These are phyloP conservation scores for Diophrys appendiculata DNA, from an alignment of 73 alveolate species.

Conservation along the genomic window DNA sequence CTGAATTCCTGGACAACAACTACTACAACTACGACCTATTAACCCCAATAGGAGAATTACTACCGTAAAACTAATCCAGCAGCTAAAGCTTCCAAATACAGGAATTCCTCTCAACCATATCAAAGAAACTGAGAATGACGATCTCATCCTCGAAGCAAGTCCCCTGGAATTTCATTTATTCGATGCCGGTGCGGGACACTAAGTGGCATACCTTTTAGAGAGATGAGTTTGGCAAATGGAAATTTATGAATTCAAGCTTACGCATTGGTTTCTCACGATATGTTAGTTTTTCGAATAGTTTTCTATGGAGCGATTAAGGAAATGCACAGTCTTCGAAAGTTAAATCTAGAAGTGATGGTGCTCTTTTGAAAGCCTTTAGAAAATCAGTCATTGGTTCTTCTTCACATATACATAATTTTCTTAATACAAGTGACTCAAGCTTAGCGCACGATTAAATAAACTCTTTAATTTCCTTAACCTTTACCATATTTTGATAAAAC, in stretches of 20 bases:
- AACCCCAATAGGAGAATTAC: neutral
- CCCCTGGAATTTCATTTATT: neutral
- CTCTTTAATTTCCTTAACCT: neutral
- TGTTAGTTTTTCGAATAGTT: neutral
- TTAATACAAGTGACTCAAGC: neutral
- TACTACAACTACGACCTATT: neutral
- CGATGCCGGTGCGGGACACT: neutral
- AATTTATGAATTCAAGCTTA: neutral
- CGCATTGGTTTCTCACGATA: neutral
- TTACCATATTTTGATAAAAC: neutral
- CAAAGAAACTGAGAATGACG: neutral
- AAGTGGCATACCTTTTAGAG: neutral
- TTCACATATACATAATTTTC: neutral
- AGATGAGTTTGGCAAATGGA: neutral
- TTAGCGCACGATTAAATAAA: neutral
- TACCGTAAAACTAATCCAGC: neutral
- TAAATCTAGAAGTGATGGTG: neutral
- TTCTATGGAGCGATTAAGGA: neutral
- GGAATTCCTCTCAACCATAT: neutral
- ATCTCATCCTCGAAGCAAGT: neutral
- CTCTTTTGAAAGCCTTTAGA: neutral
- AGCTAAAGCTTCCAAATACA: neutral
- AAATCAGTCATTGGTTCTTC: neutral
- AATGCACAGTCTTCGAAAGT: neutral
- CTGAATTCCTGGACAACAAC: neutral